phyloP scores from a whole-genome alignment of 495 filamentous ascomycete species.

The Entonaema liquescens region DNA sequence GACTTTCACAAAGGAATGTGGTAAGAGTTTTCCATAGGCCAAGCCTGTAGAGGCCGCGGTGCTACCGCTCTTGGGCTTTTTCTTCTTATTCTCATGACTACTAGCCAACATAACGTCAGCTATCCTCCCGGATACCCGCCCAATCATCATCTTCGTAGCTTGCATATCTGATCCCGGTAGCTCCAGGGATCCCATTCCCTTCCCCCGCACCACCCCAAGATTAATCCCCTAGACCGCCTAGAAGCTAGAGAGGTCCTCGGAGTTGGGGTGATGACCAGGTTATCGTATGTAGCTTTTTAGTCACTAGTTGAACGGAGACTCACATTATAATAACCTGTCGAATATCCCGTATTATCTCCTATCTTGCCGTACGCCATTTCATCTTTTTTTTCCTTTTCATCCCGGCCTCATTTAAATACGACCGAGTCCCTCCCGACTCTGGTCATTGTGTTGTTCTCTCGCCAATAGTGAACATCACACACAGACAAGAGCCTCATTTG shows the following conservation, averaged over 20 bases:
- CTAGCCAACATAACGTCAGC: slow-evolving; percentile 21
- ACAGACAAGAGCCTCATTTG: slow-evolving; percentile 18
- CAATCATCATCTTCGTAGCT: slow-evolving; percentile 27
- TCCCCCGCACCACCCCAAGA: slow-evolving; percentile 36
- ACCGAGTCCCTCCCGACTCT: slow-evolving; percentile 19
- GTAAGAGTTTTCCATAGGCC: not conserved
- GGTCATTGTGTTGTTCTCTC: slow-evolving; percentile 21
- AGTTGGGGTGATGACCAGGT: slow-evolving; percentile 18
- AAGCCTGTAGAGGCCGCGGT: slow-evolving; percentile 15
- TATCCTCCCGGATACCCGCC: slow-evolving; percentile 9
- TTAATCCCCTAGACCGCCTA: slow-evolving; percentile 27
- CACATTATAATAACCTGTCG: slow-evolving; percentile 23
- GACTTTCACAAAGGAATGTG: slow-evolving; percentile 8
- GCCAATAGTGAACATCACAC: slow-evolving; percentile 1
- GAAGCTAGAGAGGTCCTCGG: slow-evolving; percentile 1
- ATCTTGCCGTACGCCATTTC: not conserved
- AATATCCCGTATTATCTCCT: not conserved
- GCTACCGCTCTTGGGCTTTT: slow-evolving; percentile 16
- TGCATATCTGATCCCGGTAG: slow-evolving; percentile 21
- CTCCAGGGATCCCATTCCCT: slow-evolving; percentile 34
- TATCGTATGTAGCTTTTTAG: not conserved
- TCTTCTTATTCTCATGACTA: slow-evolving; percentile 21
- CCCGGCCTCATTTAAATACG: slow-evolving; percentile 33
- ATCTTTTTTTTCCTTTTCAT: not conserved
- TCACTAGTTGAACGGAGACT: not conserved